phyloP scores from a whole-genome alignment of 2,329 filamentous ascomycete genomes.

The Xylaria hypoxylon region DNA sequence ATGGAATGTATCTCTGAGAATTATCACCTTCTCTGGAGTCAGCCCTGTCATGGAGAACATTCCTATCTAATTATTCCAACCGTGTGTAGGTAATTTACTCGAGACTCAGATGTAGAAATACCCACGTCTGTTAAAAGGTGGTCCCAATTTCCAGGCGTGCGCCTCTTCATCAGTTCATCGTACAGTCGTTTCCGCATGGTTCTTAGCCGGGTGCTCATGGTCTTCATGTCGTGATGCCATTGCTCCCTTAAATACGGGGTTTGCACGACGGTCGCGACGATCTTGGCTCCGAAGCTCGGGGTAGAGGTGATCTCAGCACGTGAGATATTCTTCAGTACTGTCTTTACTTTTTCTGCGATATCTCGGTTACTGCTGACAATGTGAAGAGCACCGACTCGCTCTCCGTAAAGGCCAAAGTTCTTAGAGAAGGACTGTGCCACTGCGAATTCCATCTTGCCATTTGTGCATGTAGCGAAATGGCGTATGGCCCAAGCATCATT shows the following conservation, averaged over 20 bases:
- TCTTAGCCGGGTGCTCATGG: slow-evolving; percentile 52
- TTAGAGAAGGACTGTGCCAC: slow-evolving; percentile 54
- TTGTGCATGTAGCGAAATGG: slow-evolving; percentile 42
- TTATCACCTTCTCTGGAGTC: slow-evolving; percentile 47
- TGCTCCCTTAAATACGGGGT: slow-evolving; percentile 42
- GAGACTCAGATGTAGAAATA: background rate
- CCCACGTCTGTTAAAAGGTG: slow-evolving; percentile 44
- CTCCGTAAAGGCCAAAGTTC: slow-evolving; percentile 55
- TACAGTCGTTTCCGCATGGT: slow-evolving; percentile 47
- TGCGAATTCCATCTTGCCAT: slow-evolving; percentile 40
- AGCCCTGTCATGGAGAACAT: slow-evolving; percentile 57
- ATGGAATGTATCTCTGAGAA: slow-evolving; percentile 50
- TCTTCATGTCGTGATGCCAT: slow-evolving; percentile 52
- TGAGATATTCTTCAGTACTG: slow-evolving; percentile 30
- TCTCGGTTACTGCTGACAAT: slow-evolving; percentile 28
- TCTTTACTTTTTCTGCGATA: slow-evolving; percentile 17
- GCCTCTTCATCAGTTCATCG: slow-evolving; percentile 42
- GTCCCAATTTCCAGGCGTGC: slow-evolving; percentile 49
- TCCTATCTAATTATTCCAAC: slow-evolving; percentile 49
- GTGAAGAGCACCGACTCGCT: slow-evolving; percentile 50
- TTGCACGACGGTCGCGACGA: slow-evolving; percentile 48
- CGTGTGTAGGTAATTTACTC: slow-evolving; percentile 6
- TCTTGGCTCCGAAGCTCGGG: slow-evolving; percentile 48
- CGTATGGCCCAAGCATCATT: slow-evolving; percentile 53
- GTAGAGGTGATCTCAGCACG: slow-evolving; percentile 49